A percentile compares a stretch with the other conserved stretches of the same genome.
Conservation (phyloP, 2,329 filamentous ascomycete genomes). For the Xylariaceae sp. region DNA sequence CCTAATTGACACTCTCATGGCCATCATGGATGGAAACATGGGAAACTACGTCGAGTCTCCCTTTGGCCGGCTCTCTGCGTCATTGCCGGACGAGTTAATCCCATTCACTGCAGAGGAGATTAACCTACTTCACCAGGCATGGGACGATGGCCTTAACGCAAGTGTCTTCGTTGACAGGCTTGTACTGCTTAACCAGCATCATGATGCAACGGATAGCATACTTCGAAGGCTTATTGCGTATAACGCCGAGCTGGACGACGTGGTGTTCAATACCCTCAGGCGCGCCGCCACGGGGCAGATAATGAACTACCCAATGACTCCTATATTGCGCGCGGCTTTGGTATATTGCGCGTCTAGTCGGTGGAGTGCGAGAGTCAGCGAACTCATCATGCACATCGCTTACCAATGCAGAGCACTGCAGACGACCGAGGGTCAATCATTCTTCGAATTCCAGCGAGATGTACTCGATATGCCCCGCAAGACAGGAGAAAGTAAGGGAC, state of each 20-base stretch:
- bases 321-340: slow-evolving; percentile 56
- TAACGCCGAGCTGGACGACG: slow-evolving; percentile 46
- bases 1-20: slow-evolving; percentile 44
- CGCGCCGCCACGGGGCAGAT: slow-evolving; percentile 50
- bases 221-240: slow-evolving; percentile 53
- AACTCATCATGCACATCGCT: slow-evolving; percentile 41
- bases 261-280: slow-evolving; percentile 51
- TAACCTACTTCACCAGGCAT: slow-evolving; percentile 42
- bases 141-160: slow-evolving; percentile 28
- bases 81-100: slow-evolving; percentile 33
- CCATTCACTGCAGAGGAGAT: slow-evolving; percentile 46
- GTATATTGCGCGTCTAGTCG: slow-evolving; percentile 47
- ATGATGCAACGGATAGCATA: slow-evolving; percentile 49
- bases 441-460: slow-evolving; percentile 42
- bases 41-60: slow-evolving; percentile 37
- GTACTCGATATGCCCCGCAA: slow-evolving; percentile 32
- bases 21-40: slow-evolving; percentile 38
- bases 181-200: slow-evolving; percentile 57
- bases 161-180: slow-evolving; percentile 65
- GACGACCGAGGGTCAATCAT: slow-evolving; percentile 45
- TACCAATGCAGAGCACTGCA: slow-evolving; percentile 42
- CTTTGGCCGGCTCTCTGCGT: slow-evolving; percentile 36
- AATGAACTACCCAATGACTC: slow-evolving; percentile 43
- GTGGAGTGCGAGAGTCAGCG: slow-evolving; percentile 31
- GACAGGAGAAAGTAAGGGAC: slow-evolving; percentile 25